A percentile compares a stretch with the other conserved stretches of the same genome.
Evolutionary conservation across 345 rosid species (phyloP).

Genomic region (Eutrema heterophyllum): DNA sequence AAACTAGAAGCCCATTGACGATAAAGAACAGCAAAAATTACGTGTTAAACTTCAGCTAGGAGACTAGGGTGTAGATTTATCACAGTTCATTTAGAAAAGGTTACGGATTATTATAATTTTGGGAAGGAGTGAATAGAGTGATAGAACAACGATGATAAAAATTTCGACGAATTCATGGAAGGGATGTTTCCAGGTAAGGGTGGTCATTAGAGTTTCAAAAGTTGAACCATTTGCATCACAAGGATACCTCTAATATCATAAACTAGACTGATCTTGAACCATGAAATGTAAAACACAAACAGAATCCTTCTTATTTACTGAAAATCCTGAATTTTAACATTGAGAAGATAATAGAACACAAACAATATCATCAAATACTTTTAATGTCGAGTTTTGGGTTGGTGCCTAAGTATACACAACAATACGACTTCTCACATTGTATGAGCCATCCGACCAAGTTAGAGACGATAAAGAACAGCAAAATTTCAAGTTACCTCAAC

Average conservation of each 20-base stretch:
- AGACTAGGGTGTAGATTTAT: no score
- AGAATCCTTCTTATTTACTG: not conserved
- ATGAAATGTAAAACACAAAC: not conserved
- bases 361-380: not conserved
- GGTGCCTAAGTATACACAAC: constrained; percentile 11
- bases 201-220: not conserved
- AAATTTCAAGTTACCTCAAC: not conserved
- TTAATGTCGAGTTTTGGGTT: not conserved
- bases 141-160: constrained; percentile 42
- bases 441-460: constrained; percentile 22
- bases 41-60: no score
- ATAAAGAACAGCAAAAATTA: not conserved
- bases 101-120: not conserved
- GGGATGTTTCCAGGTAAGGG: constrained; percentile 73
- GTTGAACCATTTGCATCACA: no score
- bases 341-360: not conserved
- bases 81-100: not conserved
- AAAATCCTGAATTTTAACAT: no score
- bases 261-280: no score
- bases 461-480: not conserved
- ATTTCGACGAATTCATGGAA: constrained; percentile 67
- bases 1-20: not conserved
- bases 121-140: not conserved
- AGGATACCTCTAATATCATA: not conserved
- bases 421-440: constrained; percentile 20